These are phyloP conservation scores for Achlya hypogyna DNA, from an alignment of 352 stramenopile species.

Conservation along the genomic window DNA sequence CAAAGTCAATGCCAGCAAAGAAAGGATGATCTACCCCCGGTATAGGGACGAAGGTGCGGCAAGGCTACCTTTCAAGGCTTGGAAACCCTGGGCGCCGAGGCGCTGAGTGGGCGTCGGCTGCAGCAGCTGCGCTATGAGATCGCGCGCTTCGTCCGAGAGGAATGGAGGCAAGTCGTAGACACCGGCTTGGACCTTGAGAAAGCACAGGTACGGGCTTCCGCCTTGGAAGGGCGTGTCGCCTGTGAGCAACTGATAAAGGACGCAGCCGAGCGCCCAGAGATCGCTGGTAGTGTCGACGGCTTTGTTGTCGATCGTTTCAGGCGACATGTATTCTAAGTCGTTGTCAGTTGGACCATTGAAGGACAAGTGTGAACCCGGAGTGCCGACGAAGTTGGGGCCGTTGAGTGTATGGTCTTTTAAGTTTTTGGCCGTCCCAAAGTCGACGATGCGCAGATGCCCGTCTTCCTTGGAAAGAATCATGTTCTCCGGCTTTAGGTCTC, in stretches of 20 bases:
- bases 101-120: conserved; percentile 33
- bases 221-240: conserved; percentile 73
- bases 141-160: conserved; percentile 44
- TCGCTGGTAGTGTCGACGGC: conserved; percentile 46
- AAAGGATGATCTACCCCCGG: conserved; percentile 49
- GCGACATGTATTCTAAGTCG: conserved; percentile 70
- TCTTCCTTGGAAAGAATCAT: conserved; percentile 60
- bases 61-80: background rate
- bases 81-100: background rate
- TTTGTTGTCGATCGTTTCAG: conserved; percentile 80
- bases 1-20: conserved; percentile 60
- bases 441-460: conserved; percentile 63
- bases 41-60: background rate
- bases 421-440: conserved; percentile 81
- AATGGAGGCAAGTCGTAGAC: conserved; percentile 50
- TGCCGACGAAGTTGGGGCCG: conserved; percentile 82
- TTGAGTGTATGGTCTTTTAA: conserved; percentile 46
- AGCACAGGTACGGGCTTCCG: conserved; percentile 70
- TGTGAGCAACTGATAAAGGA: conserved; percentile 64
- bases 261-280: conserved; percentile 72
- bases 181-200: conserved; percentile 60
- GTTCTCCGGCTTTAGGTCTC: conserved; percentile 93
- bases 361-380: conserved; percentile 26
- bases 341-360: background rate
- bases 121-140: conserved; percentile 54